Conservation (phyloP, 2,329 filamentous ascomycete genomes). For the Xylariaceae sp. region DNA sequence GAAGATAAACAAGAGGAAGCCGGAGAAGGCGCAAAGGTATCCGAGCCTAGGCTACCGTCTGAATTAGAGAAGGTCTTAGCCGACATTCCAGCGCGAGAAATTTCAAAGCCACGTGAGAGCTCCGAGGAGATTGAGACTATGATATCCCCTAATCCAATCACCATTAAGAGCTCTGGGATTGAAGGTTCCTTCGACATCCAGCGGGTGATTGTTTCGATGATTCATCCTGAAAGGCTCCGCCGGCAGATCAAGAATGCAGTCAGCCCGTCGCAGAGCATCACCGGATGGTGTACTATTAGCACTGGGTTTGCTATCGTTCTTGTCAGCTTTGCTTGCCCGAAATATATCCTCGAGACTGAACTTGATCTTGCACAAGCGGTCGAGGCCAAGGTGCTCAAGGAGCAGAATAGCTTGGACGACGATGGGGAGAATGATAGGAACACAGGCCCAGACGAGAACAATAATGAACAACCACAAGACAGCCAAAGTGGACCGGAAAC, state of each 20-base stretch:
- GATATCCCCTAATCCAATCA: constrained; percentile 45
- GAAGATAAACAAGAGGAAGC: no score
- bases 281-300: constrained; percentile 42
- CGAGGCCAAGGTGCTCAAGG: constrained; percentile 35
- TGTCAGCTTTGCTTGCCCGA: constrained; percentile 41
- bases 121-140: constrained; percentile 32
- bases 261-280: constrained; percentile 38
- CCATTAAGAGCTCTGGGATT: constrained; percentile 30
- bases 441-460: no score
- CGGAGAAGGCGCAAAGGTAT: no score
- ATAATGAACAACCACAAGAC: no score
- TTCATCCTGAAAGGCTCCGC: constrained; percentile 36
- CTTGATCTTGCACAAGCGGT: constrained; percentile 41
- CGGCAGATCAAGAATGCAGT: constrained; percentile 35
- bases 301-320: constrained; percentile 41
- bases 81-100: constrained; percentile 19
- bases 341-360: constrained; percentile 38
- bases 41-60: constrained; percentile 11
- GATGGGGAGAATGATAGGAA: constrained; percentile 26
- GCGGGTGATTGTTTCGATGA: constrained; percentile 52
- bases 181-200: constrained; percentile 46
- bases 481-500: no score
- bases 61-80: constrained; percentile 22
- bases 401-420: constrained; percentile 26
- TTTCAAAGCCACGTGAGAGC: constrained; percentile 7